phyloP scores from a whole-genome alignment of 352 stramenopile genomes.

The Phytophthora megakarya region DNA sequence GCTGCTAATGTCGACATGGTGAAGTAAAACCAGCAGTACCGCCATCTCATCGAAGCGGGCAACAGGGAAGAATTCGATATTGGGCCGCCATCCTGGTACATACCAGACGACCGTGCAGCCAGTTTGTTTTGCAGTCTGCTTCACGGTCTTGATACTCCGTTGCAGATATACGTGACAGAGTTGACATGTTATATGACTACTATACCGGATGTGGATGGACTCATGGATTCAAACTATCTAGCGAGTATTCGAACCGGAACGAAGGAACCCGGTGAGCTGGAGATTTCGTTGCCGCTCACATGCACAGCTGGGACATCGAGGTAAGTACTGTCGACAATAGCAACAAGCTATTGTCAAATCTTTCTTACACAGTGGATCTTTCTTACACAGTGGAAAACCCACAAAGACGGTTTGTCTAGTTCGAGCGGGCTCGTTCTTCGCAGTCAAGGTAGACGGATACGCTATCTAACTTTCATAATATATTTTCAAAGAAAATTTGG shows the following conservation, averaged over 20 bases:
- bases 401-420: slow-evolving; percentile 2
- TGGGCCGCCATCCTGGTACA: not conserved
- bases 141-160: not conserved
- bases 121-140: slow-evolving; percentile 7
- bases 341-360: slow-evolving; percentile 6
- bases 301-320: slow-evolving; percentile 15
- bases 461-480: slow-evolving; percentile 6
- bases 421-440: slow-evolving; percentile 6
- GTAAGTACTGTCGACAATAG: slow-evolving; percentile 14
- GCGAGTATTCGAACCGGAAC: not conserved
- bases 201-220: not conserved
- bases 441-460: slow-evolving; percentile 19
- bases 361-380: too few species aligned
- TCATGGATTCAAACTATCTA: slow-evolving; percentile 10
- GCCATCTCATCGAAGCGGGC: not conserved
- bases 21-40: not conserved
- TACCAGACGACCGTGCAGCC: not conserved
- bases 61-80: not conserved
- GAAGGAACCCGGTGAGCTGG: slow-evolving; percentile 3
- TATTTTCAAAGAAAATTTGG: not conserved
- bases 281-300: slow-evolving; percentile 1
- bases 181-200: slow-evolving; percentile 4
- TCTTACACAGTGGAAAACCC: slow-evolving; percentile 16
- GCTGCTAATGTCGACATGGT: not conserved
- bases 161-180: not conserved